A percentile compares a stretch with the other conserved stretches of the same genome.
Evolutionary conservation across 2,329 filamentous ascomycete species (phyloP).

Genomic region (Pseudogymnoascus destructans): DNA sequence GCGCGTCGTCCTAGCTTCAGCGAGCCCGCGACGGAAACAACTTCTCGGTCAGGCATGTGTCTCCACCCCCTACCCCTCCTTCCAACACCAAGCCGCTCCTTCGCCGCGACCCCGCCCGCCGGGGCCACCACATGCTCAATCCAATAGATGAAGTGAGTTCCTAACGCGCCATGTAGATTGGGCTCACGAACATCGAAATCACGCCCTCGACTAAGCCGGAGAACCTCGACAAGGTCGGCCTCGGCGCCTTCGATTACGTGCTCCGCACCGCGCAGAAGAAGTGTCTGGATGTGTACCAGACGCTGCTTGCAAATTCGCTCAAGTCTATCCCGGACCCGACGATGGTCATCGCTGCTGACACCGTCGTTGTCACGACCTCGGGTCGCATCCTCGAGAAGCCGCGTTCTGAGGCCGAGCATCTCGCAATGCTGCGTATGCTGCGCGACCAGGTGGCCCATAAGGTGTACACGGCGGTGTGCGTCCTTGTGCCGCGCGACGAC

Average conservation of each 20-base stretch:
- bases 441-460: conserved; percentile 66
- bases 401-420: conserved; percentile 64
- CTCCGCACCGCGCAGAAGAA: conserved; percentile 75
- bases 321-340: conserved; percentile 49
- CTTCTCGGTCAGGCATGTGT: conserved; percentile 55
- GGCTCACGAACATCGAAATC: conserved; percentile 70
- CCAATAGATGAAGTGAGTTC: neutral
- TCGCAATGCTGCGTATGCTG: conserved; percentile 69
- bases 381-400: conserved; percentile 89
- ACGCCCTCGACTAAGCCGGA: conserved; percentile 73
- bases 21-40: conserved; percentile 71
- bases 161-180: conserved; percentile 41
- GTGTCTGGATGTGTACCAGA: conserved; percentile 52
- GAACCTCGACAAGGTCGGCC: conserved; percentile 61
- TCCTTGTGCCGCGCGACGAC: conserved; percentile 70
- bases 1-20: conserved; percentile 79
- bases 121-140: neutral
- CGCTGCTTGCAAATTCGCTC: conserved; percentile 29
- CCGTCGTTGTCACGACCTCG: conserved; percentile 64
- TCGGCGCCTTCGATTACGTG: conserved; percentile 83
- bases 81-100: neutral
- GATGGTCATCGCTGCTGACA: conserved; percentile 82
- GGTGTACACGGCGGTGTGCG: conserved; percentile 74
- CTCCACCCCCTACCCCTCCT: conserved; percentile 4
- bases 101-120: neutral